These are phyloP conservation scores for Pythium vanterpoolii DNA, from an alignment of 352 stramenopile genomes.

Conservation along the genomic window DNA sequence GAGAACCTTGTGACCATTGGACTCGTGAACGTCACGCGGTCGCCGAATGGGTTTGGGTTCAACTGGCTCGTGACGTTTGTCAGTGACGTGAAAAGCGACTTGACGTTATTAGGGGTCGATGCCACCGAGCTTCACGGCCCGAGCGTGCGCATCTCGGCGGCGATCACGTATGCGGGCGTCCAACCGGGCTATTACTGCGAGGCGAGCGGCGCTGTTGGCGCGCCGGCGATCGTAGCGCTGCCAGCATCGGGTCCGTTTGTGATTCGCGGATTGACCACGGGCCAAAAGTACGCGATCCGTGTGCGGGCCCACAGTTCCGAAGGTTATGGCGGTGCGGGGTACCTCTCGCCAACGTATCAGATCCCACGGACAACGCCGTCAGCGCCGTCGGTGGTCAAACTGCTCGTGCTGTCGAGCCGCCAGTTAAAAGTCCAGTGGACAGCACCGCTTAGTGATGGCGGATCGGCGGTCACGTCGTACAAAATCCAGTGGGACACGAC, in stretches of 20 bases:
- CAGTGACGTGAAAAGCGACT: slow-evolving; percentile 71
- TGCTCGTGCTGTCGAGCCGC: slow-evolving; percentile 59
- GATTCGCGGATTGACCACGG: slow-evolving; percentile 49
- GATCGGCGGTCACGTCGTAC: slow-evolving; percentile 82
- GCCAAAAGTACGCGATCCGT: slow-evolving; percentile 55
- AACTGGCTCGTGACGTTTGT: slow-evolving; percentile 96
- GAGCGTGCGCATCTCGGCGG: slow-evolving; percentile 76
- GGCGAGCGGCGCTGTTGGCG: slow-evolving; percentile 32
- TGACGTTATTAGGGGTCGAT: slow-evolving; percentile 87
- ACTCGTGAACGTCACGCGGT: slow-evolving; percentile 84
- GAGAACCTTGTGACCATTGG: slow-evolving; percentile 88
- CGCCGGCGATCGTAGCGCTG: slow-evolving; percentile 31
- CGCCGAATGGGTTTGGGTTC: slow-evolving; percentile 92
- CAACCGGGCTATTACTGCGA: slow-evolving; percentile 83
- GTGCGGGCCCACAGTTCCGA: slow-evolving; percentile 61
- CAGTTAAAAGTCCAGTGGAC: slow-evolving; percentile 82
- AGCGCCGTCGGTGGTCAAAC: slow-evolving; percentile 32
- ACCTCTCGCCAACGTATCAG: slow-evolving; percentile 49
- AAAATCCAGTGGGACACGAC: slow-evolving; percentile 91
- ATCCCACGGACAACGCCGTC: slow-evolving; percentile 45
- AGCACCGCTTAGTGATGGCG: slow-evolving; percentile 57
- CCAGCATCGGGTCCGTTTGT: slow-evolving; percentile 30
- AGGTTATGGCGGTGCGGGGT: slow-evolving; percentile 51
- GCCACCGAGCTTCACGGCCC: slow-evolving; percentile 90
- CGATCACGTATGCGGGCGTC: slow-evolving; percentile 58